Conservation (phyloP, 257 asterid species). For the Thymus mandschuricus region DNA sequence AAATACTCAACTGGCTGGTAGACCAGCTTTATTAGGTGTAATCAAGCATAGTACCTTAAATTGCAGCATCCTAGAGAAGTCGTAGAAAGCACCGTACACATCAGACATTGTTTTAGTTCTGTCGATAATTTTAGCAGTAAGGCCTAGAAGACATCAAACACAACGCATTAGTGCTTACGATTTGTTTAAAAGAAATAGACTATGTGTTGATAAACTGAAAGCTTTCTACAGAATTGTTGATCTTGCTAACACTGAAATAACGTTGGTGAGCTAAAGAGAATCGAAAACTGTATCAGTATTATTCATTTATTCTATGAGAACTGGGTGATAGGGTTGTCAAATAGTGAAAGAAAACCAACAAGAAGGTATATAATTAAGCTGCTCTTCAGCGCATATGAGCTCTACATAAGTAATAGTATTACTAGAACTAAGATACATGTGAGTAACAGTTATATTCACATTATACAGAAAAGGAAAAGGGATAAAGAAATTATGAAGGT, state of each 20-base stretch:
- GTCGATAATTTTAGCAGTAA: conserved; percentile 86
- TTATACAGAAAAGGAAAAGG: conserved; percentile 6
- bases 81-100: conserved; percentile 92
- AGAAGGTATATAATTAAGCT: neutral
- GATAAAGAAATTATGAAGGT: neutral
- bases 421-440: conserved; percentile 10
- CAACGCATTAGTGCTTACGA: conserved; percentile 24
- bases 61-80: conserved; percentile 82
- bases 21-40: conserved; percentile 9
- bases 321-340: conserved; percentile 2
- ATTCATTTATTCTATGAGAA: neutral
- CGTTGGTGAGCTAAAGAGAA: conserved; percentile 2
- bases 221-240: conserved; percentile 10
- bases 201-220: neutral
- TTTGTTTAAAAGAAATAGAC: conserved; percentile 3
- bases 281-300: neutral
- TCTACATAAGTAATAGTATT: neutral
- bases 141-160: conserved; percentile 55
- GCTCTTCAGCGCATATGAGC: conserved; percentile 10
- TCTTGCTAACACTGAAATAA: conserved; percentile 9
- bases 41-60: conserved; percentile 67
- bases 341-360: conserved; percentile 1
- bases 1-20: neutral
- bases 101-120: conserved; percentile 77
- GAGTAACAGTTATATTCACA: neutral